These are phyloP conservation scores for Fusarium pseudoanthophilum DNA, from an alignment of 2,329 filamentous ascomycete genomes.

Conservation along the genomic window DNA sequence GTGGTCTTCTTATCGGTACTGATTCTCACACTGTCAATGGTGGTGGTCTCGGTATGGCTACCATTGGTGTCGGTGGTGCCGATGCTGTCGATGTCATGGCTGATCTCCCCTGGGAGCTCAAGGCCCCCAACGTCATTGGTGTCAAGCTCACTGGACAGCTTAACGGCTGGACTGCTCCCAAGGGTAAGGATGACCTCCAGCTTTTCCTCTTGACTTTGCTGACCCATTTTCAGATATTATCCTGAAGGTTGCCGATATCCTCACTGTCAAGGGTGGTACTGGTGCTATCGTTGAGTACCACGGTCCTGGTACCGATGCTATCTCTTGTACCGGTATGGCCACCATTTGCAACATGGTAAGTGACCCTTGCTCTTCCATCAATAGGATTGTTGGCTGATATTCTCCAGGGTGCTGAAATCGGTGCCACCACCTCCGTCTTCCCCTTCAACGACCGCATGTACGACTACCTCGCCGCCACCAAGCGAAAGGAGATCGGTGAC, in stretches of 20 bases:
- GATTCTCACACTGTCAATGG: constrained; percentile 98
- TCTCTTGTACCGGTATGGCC: constrained; percentile 88
- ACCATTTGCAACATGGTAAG: constrained; percentile 79
- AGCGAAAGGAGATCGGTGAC: constrained; percentile 89
- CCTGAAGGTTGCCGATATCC: constrained; percentile 93
- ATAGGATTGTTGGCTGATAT: constrained; percentile 25
- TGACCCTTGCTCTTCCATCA: constrained; percentile 8
- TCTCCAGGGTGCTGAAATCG: constrained; percentile 69
- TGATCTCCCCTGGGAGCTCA: constrained; percentile 95
- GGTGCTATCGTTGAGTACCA: constrained; percentile 85
- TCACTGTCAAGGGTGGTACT: constrained; percentile 98
- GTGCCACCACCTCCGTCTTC: constrained; percentile 93
- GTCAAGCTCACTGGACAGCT: constrained; percentile 91
- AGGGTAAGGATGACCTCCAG: constrained; percentile 67
- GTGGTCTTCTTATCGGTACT: constrained; percentile 96
- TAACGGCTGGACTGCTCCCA: constrained; percentile 91
- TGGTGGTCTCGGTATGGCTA: constrained; percentile 93
- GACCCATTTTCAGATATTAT: constrained; percentile 78
- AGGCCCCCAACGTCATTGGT: constrained; percentile 97
- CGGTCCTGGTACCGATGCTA: constrained; percentile 69
- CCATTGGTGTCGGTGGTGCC: constrained; percentile 97
- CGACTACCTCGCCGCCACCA: constrained; percentile 92
- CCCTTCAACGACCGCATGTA: constrained; percentile 98
- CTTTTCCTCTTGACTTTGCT: neutral
- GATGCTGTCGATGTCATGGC: constrained; percentile 99